A percentile compares a stretch with the other conserved stretches of the same genome.
Evolutionary conservation across 208 protist species (phyloP).

Genomic region (Trichomonas gallinae): DNA sequence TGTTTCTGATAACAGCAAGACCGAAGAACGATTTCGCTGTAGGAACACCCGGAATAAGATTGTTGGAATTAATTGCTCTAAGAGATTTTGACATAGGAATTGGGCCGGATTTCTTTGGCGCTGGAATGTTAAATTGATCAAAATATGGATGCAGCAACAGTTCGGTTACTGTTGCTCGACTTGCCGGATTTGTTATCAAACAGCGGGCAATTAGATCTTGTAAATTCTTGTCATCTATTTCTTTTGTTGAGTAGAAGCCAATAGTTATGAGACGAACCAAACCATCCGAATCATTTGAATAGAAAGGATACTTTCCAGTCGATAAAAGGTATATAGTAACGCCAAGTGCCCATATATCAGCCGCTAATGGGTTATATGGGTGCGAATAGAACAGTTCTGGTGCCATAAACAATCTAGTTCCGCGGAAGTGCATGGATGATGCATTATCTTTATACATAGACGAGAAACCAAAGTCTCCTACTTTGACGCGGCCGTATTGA

Average conservation of each 20-base stretch:
- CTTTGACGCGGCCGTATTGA: not conserved
- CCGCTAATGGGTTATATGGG: not conserved
- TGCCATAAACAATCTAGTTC: not conserved
- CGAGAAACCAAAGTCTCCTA: not conserved
- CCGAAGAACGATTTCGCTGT: not conserved
- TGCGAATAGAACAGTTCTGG: not conserved
- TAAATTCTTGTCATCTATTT: not conserved
- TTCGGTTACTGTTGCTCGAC: not conserved
- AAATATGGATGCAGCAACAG: not conserved
- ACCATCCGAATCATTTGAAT: not conserved
- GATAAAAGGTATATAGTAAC: not conserved
- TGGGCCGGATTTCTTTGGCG: not conserved
- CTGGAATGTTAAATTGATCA: not conserved
- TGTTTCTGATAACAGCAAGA: not conserved
- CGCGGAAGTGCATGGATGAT: not conserved
- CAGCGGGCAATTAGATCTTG: not conserved
- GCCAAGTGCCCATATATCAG: not conserved
- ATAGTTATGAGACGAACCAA: not conserved
- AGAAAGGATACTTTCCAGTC: not conserved
- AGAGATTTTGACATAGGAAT: not conserved
- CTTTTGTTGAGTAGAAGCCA: not conserved
- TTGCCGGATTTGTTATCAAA: not conserved
- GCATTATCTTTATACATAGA: not conserved
- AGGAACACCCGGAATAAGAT: not conserved
- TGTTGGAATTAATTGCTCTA: not conserved